Evolutionary conservation across 1,139 yeast genomes (phyloP), one percentile per base, ranked within the genome.

Genomic region (Taphrina betulina): DNA sequence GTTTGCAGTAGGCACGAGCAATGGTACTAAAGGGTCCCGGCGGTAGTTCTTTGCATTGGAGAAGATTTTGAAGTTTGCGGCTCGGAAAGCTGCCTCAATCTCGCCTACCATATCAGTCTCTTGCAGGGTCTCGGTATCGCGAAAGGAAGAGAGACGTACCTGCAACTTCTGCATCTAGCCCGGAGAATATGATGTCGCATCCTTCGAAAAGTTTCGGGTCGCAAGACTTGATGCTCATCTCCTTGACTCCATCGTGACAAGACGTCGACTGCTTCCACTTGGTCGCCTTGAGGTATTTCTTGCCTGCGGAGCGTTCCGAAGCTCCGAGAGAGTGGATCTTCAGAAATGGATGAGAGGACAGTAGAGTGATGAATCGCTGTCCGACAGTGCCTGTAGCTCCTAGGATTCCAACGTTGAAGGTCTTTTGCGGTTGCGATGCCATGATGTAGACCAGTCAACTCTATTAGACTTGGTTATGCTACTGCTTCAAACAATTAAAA

Each of bases 41-140:
- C 99, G 83, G 75, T 89, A 89, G 77, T 92, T 92, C 69, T 90
- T 92, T 55, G 99, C 98, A 70, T 92, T 92, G 60, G 97, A 90
- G 59, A 92, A 79, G 57, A 92, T 87, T 20, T 83, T 85, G 54
- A 87, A 72, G 3, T 97, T 97, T 43, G 82, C 81, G 52, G 82
- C 89, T 48, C 79, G 83, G 67, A 92, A 89, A 52, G 79, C 90
- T 68, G 80, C 80, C 73, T 92, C 98, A 62, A 92, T 85, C 19
- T 23, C 33, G 7, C 31, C 31, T 26, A 26, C 7, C 31, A 7
- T 12, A 26, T 26, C 31, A 26, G 31, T 12, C 7, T 26, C 31
- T 12, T 12, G 12, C 12, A 7, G 10, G 10, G 10, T 7, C 7
- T 12, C 31, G 7, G 12, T 26, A 26, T 26, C 10, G 12, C 10